Percentiles rank a stretch among this genome's conserved stretches.
phyloP scores from a whole-genome alignment of 306 rosid species.

The Dryas octopetala region DNA sequence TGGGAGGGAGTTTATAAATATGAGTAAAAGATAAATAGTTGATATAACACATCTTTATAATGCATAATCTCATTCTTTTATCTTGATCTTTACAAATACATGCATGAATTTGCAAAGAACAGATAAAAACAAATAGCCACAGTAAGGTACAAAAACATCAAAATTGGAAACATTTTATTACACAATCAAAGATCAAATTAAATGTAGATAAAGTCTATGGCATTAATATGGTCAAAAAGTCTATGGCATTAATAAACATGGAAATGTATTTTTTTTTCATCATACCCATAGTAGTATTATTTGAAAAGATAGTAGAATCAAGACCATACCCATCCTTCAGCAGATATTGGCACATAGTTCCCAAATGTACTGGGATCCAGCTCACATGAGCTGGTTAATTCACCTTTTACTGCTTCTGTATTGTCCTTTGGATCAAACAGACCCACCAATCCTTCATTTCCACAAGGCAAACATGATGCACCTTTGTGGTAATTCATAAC shows the following conservation, averaged over 20 bases:
- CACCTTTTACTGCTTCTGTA: slow-evolving; percentile 27
- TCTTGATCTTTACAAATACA: background rate
- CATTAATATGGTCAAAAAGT: background rate
- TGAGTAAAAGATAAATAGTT: too few relatives aligned
- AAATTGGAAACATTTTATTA: background rate
- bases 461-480: slow-evolving; percentile 42
- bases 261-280: background rate
- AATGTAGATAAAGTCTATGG: background rate
- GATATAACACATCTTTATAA: background rate
- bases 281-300: background rate
- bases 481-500: slow-evolving; percentile 53
- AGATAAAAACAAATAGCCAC: background rate
- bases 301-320: background rate
- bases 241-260: background rate
- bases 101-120: background rate
- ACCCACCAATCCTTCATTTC: slow-evolving; percentile 35
- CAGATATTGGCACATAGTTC: slow-evolving; percentile 26
- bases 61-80: background rate
- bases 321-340: slow-evolving; percentile 37
- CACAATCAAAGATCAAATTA: background rate
- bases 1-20: too few relatives aligned
- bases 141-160: background rate
- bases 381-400: slow-evolving; percentile 33
- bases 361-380: slow-evolving; percentile 22
- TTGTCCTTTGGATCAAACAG: slow-evolving; percentile 37